Percentiles rank a stretch among this genome's conserved stretches.
phyloP scores from a whole-genome alignment of 371 early-diverging fungal species.

The Syncephalastrum monosporum region DNA sequence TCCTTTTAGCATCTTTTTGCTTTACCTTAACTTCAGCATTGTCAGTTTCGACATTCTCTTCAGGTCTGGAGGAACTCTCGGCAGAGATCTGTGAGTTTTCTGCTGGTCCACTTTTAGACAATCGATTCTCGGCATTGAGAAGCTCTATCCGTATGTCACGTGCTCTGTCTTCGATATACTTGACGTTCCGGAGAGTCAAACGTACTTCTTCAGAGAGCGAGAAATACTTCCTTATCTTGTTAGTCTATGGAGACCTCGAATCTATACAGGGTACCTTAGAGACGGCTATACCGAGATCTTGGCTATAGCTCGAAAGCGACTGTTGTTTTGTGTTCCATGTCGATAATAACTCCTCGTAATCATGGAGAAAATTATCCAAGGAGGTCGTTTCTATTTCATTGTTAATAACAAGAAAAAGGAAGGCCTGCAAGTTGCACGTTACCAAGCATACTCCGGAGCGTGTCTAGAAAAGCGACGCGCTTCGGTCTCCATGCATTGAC shows the following conservation, averaged over 20 bases:
- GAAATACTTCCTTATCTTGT: not conserved
- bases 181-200: not conserved
- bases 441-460: too few relatives aligned
- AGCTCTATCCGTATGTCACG: slow-evolving; percentile 15
- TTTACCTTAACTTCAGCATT: not conserved
- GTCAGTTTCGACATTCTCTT: slow-evolving; percentile 1
- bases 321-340: slow-evolving; percentile 11
- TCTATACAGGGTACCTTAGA: slow-evolving; percentile 6
- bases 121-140: slow-evolving; percentile 14
- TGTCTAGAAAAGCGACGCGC: too few relatives aligned
- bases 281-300: slow-evolving; percentile 2
- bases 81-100: not conserved
- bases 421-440: too few relatives aligned
- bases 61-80: not conserved
- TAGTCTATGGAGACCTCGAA: too few relatives aligned
- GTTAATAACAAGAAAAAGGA: too few relatives aligned
- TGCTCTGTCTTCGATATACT: slow-evolving; percentile 6
- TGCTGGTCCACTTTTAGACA: not conserved
- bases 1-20: not conserved
- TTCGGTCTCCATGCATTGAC: too few relatives aligned
- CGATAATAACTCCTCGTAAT: slow-evolving; percentile 12
- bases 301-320: slow-evolving; percentile 1
- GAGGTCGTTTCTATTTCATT: too few relatives aligned
- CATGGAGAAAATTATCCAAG: not conserved
- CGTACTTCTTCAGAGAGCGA: slow-evolving; percentile 6